Evolutionary conservation across 2,329 filamentous ascomycete species (phyloP), one percentile per base, ranked within the genome.

Genomic region (Herpotrichia juniperi): DNA sequence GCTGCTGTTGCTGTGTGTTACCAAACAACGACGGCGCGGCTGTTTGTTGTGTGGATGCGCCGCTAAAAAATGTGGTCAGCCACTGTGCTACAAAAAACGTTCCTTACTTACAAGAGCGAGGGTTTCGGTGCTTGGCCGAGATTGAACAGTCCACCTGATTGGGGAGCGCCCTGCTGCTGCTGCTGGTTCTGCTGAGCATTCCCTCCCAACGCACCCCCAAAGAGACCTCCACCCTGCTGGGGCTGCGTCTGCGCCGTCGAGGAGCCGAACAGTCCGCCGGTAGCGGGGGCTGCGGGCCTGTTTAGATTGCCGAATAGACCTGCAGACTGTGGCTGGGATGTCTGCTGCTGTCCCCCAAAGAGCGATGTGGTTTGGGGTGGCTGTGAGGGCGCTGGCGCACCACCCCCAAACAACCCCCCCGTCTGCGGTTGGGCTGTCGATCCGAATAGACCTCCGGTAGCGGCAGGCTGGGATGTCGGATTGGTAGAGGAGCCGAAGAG

Each of bases 271-370:
- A 74, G 68, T 7, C 69, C 67, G 46, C 66, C 67, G 48, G 56
- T 59, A 21, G 64, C 51, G 7, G 59, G 59, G 30, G 63, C 57
- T 32, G 71, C 62, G 42, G 66, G 66, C 56, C 73, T 71, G 56
- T 63, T 68, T 51, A 69, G 58, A 51, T 63, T 69, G 42, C 73
- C 73, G 57, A 77, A 76, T 10, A 76, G 63, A 24, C 71, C 61
- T 48, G 59, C 58, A 25, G 59, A 53, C 43, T 52, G 62, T n/a
- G 57, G 64, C 47, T 66, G 64, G 17, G 65, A 53, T 39, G 63
- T 37, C 21, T 34, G 40, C 16, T 43, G 43, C 28, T 54, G 55
- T 26, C 51, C 57, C 30, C 66, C 66, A 42, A 69, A 69, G 7
- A 67, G 59, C 10, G 60, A 61, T 21, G 53, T 59, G 11, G 62